Evolutionary conservation across 2,329 filamentous ascomycete genomes (phyloP).

Genomic region (Apiospora koreana): DNA sequence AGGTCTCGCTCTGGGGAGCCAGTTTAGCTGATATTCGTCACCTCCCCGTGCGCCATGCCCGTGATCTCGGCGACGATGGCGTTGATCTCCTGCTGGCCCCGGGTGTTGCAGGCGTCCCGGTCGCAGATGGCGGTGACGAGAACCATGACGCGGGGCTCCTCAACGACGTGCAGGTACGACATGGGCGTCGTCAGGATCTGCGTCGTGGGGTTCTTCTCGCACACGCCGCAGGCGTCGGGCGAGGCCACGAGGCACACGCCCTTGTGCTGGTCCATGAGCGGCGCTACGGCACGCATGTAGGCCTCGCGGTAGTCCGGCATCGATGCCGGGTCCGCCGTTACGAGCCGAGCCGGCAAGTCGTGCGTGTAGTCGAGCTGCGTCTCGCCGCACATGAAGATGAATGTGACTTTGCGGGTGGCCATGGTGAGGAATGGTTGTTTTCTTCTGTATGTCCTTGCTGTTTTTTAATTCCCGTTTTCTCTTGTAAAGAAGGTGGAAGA

Average conservation of each 20-base stretch:
- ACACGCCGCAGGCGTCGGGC: slow-evolving; percentile 5
- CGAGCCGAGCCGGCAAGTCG: slow-evolving; percentile 11
- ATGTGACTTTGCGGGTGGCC: slow-evolving; percentile 13
- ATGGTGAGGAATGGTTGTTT: background rate
- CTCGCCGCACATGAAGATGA: slow-evolving; percentile 14
- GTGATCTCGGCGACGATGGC: slow-evolving; percentile 10
- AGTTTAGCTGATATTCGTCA: background rate
- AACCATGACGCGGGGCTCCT: slow-evolving; percentile 12
- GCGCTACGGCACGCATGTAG: slow-evolving; percentile 14
- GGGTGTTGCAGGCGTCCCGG: background rate
- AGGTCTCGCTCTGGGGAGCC: background rate
- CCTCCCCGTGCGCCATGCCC: slow-evolving; percentile 11
- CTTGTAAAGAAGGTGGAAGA: too few relatives aligned
- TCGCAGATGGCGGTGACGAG: slow-evolving; percentile 15
- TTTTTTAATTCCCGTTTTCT: background rate
- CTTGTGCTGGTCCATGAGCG: slow-evolving; percentile 14
- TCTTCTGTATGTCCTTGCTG: too few relatives aligned
- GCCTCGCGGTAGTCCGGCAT: slow-evolving; percentile 9
- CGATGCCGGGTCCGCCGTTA: background rate
- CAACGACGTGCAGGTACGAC: slow-evolving; percentile 15
- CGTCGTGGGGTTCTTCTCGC: slow-evolving; percentile 5
- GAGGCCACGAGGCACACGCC: slow-evolving; percentile 14
- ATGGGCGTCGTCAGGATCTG: slow-evolving; percentile 15
- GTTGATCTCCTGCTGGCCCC: slow-evolving; percentile 9
- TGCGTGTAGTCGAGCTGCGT: slow-evolving; percentile 11